Evolutionary conservation across 805 yeast genomes (phyloP), one percentile per base, ranked within the genome.

Genomic region (Spathaspora passalidarum): DNA sequence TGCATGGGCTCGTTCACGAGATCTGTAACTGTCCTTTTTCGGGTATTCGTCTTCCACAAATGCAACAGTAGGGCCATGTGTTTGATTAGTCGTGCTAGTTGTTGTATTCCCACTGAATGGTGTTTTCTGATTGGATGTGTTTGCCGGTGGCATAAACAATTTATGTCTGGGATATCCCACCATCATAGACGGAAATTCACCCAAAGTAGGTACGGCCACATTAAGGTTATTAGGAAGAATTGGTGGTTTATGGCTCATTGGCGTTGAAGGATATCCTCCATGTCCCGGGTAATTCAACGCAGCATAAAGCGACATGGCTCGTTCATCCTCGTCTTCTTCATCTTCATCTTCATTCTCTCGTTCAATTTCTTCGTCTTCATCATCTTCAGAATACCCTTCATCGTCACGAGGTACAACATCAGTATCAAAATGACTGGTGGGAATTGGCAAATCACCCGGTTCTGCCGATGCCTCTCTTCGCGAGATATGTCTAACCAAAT

Each of bases 261-360:
- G 53, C 2, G 57, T 66, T 25, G 63, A 59, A 2, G 56, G 63
- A 6, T 53, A 49, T 53, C 51, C 38, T n/a, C 56, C 65, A 35
- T 35, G 20, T 42, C 37, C 32, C 34, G 47, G 10, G n/a, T 25
- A 38, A 16, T 69, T 68, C 56, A 82, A 59, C 0, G 84, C 77
- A 0, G 85, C 76, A 55, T 82, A 82, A 18, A 82, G 60, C 0
- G 87, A 81, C 87, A 83, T 81, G 0, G 82, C 84, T 10, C 80
- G 79, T 53, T 83, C 88, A 59, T 83, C 87, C 55, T 82, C 88
- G 16, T 47, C 53, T n/a, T 48, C 49, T 5, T 25, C 37, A 58
- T 81, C 86, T 44, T 72, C 76, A 48, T 70, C 65, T 44, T 72
- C 75, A 45, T 71, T 64, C 38, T 68, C 75, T 2, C 46, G 20